These are phyloP conservation scores for Coemansia sp. DNA, from an alignment of 192 early-diverging fungal genomes.

Conservation along the genomic window DNA sequence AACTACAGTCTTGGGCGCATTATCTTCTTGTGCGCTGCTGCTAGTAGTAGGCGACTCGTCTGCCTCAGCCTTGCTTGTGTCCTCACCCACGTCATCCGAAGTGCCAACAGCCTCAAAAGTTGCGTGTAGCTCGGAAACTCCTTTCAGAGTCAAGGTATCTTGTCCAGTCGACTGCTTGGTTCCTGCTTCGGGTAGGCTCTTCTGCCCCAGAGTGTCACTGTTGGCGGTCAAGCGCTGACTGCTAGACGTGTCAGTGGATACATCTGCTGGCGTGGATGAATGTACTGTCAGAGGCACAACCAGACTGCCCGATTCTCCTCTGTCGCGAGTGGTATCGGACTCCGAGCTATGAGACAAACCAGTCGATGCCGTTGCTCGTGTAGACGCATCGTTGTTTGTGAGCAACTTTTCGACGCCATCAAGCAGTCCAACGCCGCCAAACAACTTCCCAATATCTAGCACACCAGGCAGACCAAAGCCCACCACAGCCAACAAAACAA, in stretches of 20 bases:
- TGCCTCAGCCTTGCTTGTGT: not conserved
- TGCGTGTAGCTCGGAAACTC: not conserved
- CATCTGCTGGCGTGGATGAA: not conserved
- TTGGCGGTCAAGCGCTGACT: not conserved
- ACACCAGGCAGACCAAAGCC: conserved; percentile 8
- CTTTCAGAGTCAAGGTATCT: not conserved
- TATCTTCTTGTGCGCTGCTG: not conserved
- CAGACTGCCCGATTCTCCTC: not conserved
- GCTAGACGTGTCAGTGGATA: not conserved
- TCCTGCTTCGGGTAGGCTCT: not conserved
- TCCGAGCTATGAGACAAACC: not conserved
- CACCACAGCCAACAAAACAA: not conserved
- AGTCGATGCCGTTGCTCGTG: not conserved
- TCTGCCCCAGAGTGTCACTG: not conserved
- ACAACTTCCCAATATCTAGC: conserved; percentile 11
- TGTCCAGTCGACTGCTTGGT: not conserved
- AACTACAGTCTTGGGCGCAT: conserved; percentile 1
- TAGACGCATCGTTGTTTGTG: not conserved
- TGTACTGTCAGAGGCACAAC: not conserved
- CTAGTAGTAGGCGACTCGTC: not conserved
- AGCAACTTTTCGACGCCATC: conserved; percentile 13
- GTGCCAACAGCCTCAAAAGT: not conserved
- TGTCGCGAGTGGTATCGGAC: not conserved
- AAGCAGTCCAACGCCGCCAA: conserved; percentile 11
- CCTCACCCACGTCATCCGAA: not conserved